phyloP scores from a whole-genome alignment of 2,329 filamentous ascomycete species.

The Scopulariopsis brevicaulis region DNA sequence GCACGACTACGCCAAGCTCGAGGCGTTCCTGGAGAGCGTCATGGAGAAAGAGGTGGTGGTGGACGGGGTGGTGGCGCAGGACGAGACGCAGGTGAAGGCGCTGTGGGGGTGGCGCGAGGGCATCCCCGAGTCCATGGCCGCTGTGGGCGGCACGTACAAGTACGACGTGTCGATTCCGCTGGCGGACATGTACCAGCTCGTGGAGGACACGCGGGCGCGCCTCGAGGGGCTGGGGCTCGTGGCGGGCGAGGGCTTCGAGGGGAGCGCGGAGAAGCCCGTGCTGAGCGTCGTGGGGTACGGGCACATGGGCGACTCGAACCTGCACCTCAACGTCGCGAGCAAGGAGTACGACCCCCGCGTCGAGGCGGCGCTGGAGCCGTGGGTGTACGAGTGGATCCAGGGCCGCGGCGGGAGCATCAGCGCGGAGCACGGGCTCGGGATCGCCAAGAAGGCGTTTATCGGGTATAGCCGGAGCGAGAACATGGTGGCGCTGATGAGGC shows the following conservation, averaged over 20 bases:
- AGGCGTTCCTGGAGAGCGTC: constrained; percentile 81
- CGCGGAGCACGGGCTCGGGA: constrained; percentile 85
- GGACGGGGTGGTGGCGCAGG: constrained; percentile 86
- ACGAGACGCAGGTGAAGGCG: constrained; percentile 76
- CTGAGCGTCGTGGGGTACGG: constrained; percentile 91
- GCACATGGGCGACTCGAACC: constrained; percentile 94
- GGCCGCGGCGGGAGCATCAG: constrained; percentile 86
- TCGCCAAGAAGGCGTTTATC: constrained; percentile 94
- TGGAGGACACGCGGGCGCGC: constrained; percentile 70
- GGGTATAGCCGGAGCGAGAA: constrained; percentile 83
- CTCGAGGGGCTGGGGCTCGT: constrained; percentile 66
- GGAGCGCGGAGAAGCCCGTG: constrained; percentile 42
- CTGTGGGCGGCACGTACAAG: constrained; percentile 95
- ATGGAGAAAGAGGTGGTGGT: constrained; percentile 78
- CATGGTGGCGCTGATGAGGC: constrained; percentile 85
- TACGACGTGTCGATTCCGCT: constrained; percentile 96
- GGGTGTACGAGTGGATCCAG: constrained; percentile 94
- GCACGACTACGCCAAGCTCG: constrained; percentile 86
- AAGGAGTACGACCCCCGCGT: constrained; percentile 77
- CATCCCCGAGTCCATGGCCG: constrained; percentile 77
- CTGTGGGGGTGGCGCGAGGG: constrained; percentile 93
- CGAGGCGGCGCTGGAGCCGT: constrained; percentile 82
- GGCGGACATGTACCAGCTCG: constrained; percentile 73
- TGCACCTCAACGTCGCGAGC: constrained; percentile 85
- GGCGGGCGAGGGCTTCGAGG: constrained; percentile 39